A percentile compares a stretch with the other conserved stretches of the same genome.
These are phyloP conservation scores for Westerdykella sp. DNA, from an alignment of 2,329 filamentous ascomycete genomes.

Conservation along the genomic window DNA sequence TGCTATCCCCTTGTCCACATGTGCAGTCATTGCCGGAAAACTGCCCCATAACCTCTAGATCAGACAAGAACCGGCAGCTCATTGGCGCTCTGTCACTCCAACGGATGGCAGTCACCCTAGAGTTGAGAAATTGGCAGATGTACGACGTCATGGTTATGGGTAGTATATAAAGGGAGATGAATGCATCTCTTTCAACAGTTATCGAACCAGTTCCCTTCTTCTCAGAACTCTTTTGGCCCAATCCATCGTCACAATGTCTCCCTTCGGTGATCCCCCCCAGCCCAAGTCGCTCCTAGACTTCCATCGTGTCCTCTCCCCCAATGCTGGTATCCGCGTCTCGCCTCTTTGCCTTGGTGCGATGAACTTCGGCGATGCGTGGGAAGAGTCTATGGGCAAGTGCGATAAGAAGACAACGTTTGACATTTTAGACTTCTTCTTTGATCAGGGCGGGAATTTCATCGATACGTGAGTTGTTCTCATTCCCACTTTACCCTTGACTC, in stretches of 20 bases:
- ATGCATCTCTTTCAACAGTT: too few species aligned
- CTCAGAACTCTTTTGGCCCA: too few species aligned
- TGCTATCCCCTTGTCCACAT: too few species aligned
- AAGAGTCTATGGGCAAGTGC: slow-evolving; percentile 37
- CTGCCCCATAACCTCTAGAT: too few species aligned
- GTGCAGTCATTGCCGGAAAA: too few species aligned
- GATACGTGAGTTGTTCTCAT: slow-evolving; percentile 36
- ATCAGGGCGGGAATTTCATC: slow-evolving; percentile 48
- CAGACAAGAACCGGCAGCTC: too few species aligned
- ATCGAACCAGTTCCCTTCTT: not conserved
- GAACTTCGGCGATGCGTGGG: slow-evolving; percentile 51
- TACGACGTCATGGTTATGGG: slow-evolving; percentile 5
- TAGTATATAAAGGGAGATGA: too few species aligned
- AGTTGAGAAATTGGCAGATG: not conserved
- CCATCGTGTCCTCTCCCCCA: slow-evolving; percentile 48
- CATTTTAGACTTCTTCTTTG: slow-evolving; percentile 45
- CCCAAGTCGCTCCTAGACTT: slow-evolving; percentile 43
- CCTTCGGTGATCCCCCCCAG: slow-evolving; percentile 21
- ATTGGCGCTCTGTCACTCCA: too few species aligned
- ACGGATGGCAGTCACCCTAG: too few species aligned
- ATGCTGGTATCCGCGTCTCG: slow-evolving; percentile 48
- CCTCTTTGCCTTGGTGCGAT: slow-evolving; percentile 51
- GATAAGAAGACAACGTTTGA: slow-evolving; percentile 42
- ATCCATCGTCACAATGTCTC: slow-evolving; percentile 9
- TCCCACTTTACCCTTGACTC: not conserved